Percentiles rank a stretch among this genome's conserved stretches.
Evolutionary conservation across 495 filamentous ascomycete species (phyloP).

Genomic region (Xylaria scruposa): DNA sequence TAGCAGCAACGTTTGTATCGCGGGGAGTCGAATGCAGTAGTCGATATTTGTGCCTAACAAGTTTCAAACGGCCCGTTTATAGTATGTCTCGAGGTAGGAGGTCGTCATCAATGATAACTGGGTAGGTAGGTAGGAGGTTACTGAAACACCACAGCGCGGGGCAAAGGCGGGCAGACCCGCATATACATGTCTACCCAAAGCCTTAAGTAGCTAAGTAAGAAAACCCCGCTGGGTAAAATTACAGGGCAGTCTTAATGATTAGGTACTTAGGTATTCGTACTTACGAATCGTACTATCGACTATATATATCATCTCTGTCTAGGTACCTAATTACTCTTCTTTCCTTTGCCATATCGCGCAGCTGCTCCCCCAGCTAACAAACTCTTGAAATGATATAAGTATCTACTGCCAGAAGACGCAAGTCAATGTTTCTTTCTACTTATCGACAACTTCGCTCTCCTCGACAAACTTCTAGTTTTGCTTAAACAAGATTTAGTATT

Average conservation of each 20-base stretch:
- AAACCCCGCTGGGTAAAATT: too few species aligned
- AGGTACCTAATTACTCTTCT: background rate
- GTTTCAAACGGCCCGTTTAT: background rate
- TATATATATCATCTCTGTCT: background rate
- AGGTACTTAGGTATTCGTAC: too few species aligned
- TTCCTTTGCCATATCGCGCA: background rate
- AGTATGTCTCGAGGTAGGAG: background rate
- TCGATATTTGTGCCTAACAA: background rate
- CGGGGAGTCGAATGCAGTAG: background rate
- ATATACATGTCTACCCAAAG: too few species aligned
- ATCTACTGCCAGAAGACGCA: background rate
- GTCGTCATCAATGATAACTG: constrained; percentile 3
- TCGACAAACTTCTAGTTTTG: background rate
- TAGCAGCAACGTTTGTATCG: background rate
- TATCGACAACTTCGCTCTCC: background rate
- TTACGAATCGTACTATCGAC: too few species aligned
- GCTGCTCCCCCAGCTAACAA: background rate
- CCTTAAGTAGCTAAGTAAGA: too few species aligned
- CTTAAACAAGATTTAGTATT: constrained; percentile 42
- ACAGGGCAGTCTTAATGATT: too few species aligned
- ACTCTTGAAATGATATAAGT: too few species aligned
- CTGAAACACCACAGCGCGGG: constrained; percentile 25
- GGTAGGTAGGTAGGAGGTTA: background rate
- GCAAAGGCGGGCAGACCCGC: constrained; percentile 11
- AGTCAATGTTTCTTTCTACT: background rate